phyloP scores from a whole-genome alignment of 2,329 filamentous ascomycete genomes.

The Trichoderma atroviride region DNA sequence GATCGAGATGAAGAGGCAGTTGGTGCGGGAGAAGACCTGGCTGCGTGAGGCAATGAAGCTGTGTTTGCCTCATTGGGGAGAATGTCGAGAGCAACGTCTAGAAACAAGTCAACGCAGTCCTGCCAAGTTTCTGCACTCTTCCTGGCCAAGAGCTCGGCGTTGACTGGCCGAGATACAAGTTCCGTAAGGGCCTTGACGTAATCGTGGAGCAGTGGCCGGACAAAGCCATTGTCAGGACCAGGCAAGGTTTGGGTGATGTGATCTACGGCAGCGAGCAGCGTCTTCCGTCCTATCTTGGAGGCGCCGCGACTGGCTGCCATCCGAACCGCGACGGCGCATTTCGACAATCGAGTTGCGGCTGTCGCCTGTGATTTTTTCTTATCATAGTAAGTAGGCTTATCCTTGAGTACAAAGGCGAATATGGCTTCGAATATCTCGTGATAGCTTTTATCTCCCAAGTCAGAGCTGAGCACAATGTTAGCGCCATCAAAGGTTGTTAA shows the following conservation, averaged over 20 bases:
- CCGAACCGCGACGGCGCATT: conserved; percentile 72
- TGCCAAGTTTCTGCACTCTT: conserved; percentile 65
- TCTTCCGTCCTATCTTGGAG: conserved; percentile 71
- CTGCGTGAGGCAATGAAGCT: conserved; percentile 36
- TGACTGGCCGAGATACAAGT: conserved; percentile 71
- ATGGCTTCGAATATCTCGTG: conserved; percentile 80
- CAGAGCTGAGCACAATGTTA: conserved; percentile 33
- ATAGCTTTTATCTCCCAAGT: conserved; percentile 74
- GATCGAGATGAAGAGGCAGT: conserved; percentile 38
- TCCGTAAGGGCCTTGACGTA: conserved; percentile 76
- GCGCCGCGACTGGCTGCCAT: conserved; percentile 71
- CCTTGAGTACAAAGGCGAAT: conserved; percentile 68
- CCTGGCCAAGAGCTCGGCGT: conserved; percentile 75
- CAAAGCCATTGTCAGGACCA: conserved; percentile 61
- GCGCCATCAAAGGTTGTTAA: conserved; percentile 31
- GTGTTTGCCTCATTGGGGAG: conserved; percentile 45
- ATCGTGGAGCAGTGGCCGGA: conserved; percentile 70
- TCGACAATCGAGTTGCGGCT: conserved; percentile 61
- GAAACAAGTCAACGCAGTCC: conserved; percentile 69
- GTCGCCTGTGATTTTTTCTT: conserved; percentile 53
- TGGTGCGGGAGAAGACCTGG: conserved; percentile 53
- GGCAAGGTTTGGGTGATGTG: conserved; percentile 79
- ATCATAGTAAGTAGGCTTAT: conserved; percentile 66
- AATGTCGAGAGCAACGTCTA: conserved; percentile 59
- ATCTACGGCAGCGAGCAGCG: conserved; percentile 75